These are phyloP conservation scores for Periconia sp. DNA, from an alignment of 2,329 filamentous ascomycete genomes.

Conservation along the genomic window DNA sequence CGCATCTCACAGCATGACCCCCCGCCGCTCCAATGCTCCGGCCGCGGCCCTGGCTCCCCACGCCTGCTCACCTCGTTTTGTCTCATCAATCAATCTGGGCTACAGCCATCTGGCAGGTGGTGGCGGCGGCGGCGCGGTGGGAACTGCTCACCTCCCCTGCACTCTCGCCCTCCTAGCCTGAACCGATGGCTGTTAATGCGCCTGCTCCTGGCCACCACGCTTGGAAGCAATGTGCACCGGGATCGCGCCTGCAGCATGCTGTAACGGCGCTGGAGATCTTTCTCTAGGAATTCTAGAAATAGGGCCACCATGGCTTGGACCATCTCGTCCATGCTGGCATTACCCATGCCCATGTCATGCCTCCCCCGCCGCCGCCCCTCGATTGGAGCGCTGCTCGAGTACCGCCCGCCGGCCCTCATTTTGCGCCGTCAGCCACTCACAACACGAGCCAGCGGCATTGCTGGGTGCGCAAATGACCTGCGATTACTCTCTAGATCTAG, in stretches of 20 bases:
- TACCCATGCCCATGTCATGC: no score
- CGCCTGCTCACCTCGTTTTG: conserved; percentile 33
- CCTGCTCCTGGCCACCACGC: conserved; percentile 43
- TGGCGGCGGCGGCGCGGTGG: conserved; percentile 41
- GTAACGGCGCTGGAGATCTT: conserved; percentile 51
- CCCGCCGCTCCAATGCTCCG: conserved; percentile 18
- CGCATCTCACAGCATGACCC: conserved; percentile 26
- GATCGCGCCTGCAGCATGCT: conserved; percentile 43
- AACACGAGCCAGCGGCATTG: conserved; percentile 45
- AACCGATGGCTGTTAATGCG: conserved; percentile 41
- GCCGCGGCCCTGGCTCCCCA: conserved; percentile 34
- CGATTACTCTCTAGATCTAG: conserved; percentile 46
- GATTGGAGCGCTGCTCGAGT: conserved; percentile 38
- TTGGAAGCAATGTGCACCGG: conserved; percentile 31
- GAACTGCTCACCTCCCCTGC: conserved; percentile 38
- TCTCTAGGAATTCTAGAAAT: conserved; percentile 51
- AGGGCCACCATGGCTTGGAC: conserved; percentile 41
- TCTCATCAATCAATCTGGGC: conserved; percentile 43
- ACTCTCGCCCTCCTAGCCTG: conserved; percentile 35
- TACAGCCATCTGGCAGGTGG: conserved; percentile 39
- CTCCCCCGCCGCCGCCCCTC: conserved; percentile 27
- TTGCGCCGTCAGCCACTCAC: conserved; percentile 49
- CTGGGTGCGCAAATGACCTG: conserved; percentile 41
- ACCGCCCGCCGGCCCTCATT: conserved; percentile 43
- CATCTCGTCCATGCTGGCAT: no score